Evolutionary conservation across 1,284 basidiomycete species (phyloP).

Genomic region (Sanghuangporus sanghuang): DNA sequence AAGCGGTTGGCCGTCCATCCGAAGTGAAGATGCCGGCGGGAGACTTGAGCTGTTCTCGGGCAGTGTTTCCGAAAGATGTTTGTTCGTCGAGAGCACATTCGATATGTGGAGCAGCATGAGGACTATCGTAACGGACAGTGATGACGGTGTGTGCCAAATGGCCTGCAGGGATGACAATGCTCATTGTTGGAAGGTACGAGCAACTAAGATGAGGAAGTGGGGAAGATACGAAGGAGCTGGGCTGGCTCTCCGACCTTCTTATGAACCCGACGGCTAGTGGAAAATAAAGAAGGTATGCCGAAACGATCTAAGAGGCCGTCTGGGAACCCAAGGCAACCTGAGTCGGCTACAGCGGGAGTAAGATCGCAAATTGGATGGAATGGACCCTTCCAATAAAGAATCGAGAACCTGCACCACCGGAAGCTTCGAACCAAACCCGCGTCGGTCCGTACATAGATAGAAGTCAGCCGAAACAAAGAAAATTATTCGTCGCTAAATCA

Average conservation of each 20-base stretch:
- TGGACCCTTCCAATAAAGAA: constrained; percentile 1
- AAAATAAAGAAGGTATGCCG: neutral
- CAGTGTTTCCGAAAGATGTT: neutral
- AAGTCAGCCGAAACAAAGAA: neutral
- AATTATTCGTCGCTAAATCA: no score
- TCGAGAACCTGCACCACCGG: neutral
- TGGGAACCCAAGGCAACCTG: constrained; percentile 7
- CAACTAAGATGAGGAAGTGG: neutral
- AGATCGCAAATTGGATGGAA: neutral
- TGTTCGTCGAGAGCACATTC: constrained; percentile 18
- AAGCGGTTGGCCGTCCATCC: constrained; percentile 1
- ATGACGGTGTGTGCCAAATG: constrained; percentile 15
- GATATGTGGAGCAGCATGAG: constrained; percentile 15
- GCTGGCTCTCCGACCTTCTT: constrained; percentile 5
- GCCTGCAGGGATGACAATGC: constrained; percentile 15
- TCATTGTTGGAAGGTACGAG: constrained; percentile 8
- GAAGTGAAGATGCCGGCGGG: neutral
- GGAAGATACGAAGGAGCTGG: neutral
- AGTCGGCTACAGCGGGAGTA: constrained; percentile 10
- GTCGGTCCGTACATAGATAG: neutral
- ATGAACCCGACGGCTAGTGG: neutral
- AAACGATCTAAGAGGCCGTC: neutral
- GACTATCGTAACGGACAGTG: constrained; percentile 13
- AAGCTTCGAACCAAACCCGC: neutral
- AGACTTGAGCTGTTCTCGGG: neutral